These are phyloP conservation scores for Eucalyptus rudis DNA, from an alignment of 345 rosid species.

Conservation along the genomic window DNA sequence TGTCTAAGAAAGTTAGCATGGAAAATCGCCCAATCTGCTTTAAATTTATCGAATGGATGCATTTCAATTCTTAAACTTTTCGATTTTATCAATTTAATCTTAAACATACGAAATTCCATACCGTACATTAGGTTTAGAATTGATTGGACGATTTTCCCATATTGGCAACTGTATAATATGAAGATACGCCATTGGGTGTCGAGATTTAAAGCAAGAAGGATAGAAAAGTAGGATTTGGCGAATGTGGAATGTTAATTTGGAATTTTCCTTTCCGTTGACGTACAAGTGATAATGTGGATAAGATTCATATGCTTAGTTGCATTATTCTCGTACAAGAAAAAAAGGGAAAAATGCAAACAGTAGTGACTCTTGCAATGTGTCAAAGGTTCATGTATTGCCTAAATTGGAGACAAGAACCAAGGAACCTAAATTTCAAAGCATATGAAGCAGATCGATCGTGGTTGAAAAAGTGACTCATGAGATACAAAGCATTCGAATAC, in stretches of 20 bases:
- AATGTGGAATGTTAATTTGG: background rate
- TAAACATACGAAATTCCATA: background rate
- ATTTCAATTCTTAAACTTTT: background rate
- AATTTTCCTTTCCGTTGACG: background rate
- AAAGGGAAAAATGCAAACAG: background rate
- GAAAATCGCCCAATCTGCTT: background rate
- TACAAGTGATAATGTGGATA: background rate
- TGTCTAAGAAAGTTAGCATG: background rate
- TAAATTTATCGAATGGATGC: background rate
- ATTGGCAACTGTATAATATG: background rate
- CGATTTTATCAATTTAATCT: background rate
- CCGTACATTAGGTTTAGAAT: background rate
- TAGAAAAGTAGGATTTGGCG: background rate
- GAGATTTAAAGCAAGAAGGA: background rate
- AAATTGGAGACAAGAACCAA: background rate
- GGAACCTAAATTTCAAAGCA: background rate
- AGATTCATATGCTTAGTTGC: background rate
- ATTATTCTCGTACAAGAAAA: background rate
- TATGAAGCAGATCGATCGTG: background rate
- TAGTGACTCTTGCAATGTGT: background rate
- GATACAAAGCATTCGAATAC: background rate
- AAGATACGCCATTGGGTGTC: background rate
- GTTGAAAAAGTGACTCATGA: background rate
- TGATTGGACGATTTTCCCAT: background rate
- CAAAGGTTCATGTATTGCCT: background rate